These are phyloP conservation scores for Flaveria floridana DNA, from an alignment of 140 eudicot species.

Conservation along the genomic window DNA sequence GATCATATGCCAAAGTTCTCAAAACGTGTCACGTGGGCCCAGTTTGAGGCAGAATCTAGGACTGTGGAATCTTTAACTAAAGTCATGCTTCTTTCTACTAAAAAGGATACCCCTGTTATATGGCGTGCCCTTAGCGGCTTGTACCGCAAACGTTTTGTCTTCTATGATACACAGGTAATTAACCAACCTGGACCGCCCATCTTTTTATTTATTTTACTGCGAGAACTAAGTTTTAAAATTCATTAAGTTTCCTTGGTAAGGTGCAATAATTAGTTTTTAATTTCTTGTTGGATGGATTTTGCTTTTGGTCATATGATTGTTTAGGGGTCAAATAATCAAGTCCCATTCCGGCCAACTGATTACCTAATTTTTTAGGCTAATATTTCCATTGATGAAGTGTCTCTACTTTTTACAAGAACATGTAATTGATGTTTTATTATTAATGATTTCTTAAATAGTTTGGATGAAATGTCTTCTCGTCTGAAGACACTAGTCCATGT, in stretches of 20 bases:
- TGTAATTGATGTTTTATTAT: background rate
- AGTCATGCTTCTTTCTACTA: slow-evolving; percentile 87
- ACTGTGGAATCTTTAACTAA: slow-evolving; percentile 50
- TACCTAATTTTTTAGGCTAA: background rate
- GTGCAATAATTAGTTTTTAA: background rate
- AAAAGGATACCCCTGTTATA: slow-evolving; percentile 86
- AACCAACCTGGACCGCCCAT: background rate
- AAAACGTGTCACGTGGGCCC: slow-evolving; percentile 55
- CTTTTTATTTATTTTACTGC: background rate
- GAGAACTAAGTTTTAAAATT: background rate
- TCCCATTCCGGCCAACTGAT: background rate
- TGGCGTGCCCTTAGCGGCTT: slow-evolving; percentile 95
- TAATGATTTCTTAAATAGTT: background rate
- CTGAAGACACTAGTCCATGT: too few species aligned
- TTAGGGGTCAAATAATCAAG: background rate
- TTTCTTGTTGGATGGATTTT: background rate
- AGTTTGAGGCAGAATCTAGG: slow-evolving; percentile 42
- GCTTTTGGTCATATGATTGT: background rate
- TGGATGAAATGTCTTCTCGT: too few species aligned
- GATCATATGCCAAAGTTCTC: slow-evolving; percentile 79
- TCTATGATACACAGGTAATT: slow-evolving; percentile 83
- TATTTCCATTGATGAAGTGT: background rate
- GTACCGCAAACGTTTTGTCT: slow-evolving; percentile 57
- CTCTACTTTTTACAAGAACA: slow-evolving; percentile 8
- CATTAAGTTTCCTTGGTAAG: background rate